These are phyloP conservation scores for Phytophthora macrochlamydospora DNA, from an alignment of 352 stramenopile genomes.

Conservation along the genomic window DNA sequence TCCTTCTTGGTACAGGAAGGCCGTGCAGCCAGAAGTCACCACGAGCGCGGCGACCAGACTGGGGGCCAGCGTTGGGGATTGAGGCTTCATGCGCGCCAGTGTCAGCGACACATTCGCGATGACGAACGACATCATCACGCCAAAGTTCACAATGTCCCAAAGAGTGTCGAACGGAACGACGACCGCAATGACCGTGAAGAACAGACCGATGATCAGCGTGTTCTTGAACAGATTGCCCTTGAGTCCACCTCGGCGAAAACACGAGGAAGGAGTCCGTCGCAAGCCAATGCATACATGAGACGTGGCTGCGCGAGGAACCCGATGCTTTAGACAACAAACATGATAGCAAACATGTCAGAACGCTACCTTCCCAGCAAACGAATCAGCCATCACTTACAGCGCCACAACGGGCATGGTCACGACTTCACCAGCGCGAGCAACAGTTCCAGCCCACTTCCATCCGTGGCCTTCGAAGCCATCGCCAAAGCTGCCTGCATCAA, in stretches of 20 bases:
- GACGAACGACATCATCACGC: conserved; percentile 87
- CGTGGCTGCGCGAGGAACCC: conserved; percentile 93
- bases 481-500: conserved; percentile 50
- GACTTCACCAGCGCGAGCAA: conserved; percentile 64
- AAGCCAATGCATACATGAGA: conserved; percentile 92
- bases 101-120: conserved; percentile 78
- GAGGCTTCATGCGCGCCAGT: conserved; percentile 58
- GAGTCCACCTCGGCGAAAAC: conserved; percentile 87
- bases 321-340: conserved; percentile 35
- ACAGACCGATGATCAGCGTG: conserved; percentile 66
- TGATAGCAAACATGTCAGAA: no score
- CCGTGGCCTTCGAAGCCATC: conserved; percentile 54
- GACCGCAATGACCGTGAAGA: conserved; percentile 75
- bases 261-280: conserved; percentile 92
- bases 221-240: conserved; percentile 85
- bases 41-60: conserved; percentile 43
- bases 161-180: conserved; percentile 79
- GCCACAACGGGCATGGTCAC: conserved; percentile 95
- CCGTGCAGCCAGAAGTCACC: conserved; percentile 35
- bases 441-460: conserved; percentile 48
- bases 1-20: conserved; percentile 66
- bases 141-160: conserved; percentile 89
- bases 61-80: conserved; percentile 49
- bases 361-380: no score
- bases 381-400: conserved; percentile 31